phyloP scores from a whole-genome alignment of 495 filamentous ascomycete species.

The Neurospora tetrasperma region DNA sequence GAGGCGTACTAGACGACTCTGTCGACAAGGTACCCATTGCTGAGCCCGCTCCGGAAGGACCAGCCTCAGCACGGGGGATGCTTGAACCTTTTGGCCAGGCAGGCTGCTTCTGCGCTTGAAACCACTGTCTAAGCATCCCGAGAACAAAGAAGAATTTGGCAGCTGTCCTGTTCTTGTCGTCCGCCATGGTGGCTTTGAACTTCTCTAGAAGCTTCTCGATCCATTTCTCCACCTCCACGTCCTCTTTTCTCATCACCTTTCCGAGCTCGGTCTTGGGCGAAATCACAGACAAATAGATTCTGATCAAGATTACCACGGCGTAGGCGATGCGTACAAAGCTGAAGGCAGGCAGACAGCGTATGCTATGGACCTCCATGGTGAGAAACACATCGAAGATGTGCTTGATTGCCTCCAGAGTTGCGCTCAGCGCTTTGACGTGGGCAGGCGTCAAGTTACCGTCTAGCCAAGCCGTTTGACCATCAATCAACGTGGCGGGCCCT shows the following conservation, averaged over 20 bases:
- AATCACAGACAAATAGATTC: constrained; percentile 71
- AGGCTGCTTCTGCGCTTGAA: constrained; percentile 36
- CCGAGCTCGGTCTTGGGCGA: constrained; percentile 59
- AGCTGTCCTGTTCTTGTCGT: constrained; percentile 57
- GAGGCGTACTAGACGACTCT: not conserved
- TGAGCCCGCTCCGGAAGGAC: constrained; percentile 6
- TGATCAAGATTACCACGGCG: constrained; percentile 76
- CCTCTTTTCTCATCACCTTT: constrained; percentile 62
- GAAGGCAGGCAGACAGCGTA: constrained; percentile 66
- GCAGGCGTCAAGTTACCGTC: constrained; percentile 43
- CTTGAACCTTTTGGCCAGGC: constrained; percentile 2
- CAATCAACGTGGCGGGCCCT: constrained; percentile 21
- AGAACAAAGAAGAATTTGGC: constrained; percentile 70
- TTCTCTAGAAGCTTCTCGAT: constrained; percentile 55
- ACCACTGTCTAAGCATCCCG: constrained; percentile 63
- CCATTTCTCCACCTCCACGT: constrained; percentile 66
- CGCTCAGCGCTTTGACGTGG: constrained; percentile 62
- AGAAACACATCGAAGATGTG: constrained; percentile 62
- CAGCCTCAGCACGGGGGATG: not conserved
- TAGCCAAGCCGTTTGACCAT: constrained; percentile 29
- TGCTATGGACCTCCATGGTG: constrained; percentile 44
- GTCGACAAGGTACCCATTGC: constrained; percentile 4
- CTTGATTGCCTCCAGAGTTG: constrained; percentile 63
- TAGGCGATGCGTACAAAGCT: constrained; percentile 68
- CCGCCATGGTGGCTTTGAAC: constrained; percentile 53